A percentile compares a stretch with the other conserved stretches of the same genome.
These are phyloP conservation scores for Chaetomium fimeti DNA, from an alignment of 495 filamentous ascomycete species.

Conservation along the genomic window DNA sequence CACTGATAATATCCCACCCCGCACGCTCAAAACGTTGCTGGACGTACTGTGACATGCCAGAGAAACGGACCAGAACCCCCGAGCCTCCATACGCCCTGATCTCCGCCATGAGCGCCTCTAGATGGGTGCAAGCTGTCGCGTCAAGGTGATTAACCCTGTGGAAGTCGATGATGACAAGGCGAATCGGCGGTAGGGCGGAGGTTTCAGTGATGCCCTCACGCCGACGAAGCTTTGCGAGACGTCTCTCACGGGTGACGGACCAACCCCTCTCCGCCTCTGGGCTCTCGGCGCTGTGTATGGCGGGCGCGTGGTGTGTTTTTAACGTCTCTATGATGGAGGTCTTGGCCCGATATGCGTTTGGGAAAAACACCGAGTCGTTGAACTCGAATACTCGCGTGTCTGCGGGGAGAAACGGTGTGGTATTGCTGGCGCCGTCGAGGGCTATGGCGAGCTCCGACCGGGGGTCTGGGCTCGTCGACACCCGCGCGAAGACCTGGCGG, in stretches of 20 bases:
- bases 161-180: slow-evolving; percentile 31
- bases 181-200: slow-evolving; percentile 18
- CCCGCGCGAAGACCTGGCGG: slow-evolving; percentile 42
- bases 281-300: slow-evolving; percentile 21
- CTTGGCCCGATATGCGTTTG: slow-evolving; percentile 50
- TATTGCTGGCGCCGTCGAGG: slow-evolving; percentile 23
- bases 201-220: slow-evolving; percentile 24
- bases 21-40: slow-evolving; percentile 27
- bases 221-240: slow-evolving; percentile 25
- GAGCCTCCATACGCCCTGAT: slow-evolving; percentile 25
- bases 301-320: slow-evolving; percentile 41
- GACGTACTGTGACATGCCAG: slow-evolving; percentile 28
- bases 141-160: slow-evolving; percentile 28
- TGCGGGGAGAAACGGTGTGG: slow-evolving; percentile 27
- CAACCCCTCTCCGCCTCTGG: slow-evolving; percentile 41
- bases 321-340: slow-evolving; percentile 42
- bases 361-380: slow-evolving; percentile 48
- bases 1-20: slow-evolving; percentile 20
- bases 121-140: slow-evolving; percentile 27
- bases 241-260: slow-evolving; percentile 45
- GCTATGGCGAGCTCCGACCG: slow-evolving; percentile 21
- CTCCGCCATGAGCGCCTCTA: slow-evolving; percentile 25
- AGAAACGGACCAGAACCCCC: slow-evolving; percentile 25
- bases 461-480: slow-evolving; percentile 27
- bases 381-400: slow-evolving; percentile 46